Percentiles rank a stretch among this genome's conserved stretches.
Conservation (phyloP, 2,329 filamentous ascomycete species). For the Ceratocystis ficicola region DNA sequence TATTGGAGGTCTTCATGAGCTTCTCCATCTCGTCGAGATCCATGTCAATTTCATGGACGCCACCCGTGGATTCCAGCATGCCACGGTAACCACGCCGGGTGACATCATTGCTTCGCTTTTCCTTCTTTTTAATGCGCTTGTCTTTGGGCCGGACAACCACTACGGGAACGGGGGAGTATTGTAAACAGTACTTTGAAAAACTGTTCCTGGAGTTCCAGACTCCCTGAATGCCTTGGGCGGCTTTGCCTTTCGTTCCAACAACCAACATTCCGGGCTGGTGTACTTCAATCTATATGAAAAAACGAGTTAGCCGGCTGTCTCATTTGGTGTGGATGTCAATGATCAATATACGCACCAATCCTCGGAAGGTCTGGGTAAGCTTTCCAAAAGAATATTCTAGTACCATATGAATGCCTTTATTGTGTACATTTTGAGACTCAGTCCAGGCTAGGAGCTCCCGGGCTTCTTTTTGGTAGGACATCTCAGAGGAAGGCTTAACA, state of each 20-base stretch:
- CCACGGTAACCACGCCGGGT: slow-evolving; percentile 62
- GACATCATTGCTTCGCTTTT: slow-evolving; percentile 68
- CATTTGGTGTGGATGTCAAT: neutral
- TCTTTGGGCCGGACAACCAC: slow-evolving; percentile 81
- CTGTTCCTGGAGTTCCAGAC: slow-evolving; percentile 66
- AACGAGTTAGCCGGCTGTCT: neutral
- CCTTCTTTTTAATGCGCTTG: slow-evolving; percentile 81
- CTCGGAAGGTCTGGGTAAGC: slow-evolving; percentile 79
- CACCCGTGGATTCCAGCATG: slow-evolving; percentile 55
- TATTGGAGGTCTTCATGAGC: slow-evolving; percentile 43
- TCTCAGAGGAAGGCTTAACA: slow-evolving; percentile 52
- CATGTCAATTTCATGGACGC: slow-evolving; percentile 47
- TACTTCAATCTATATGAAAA: slow-evolving; percentile 57
- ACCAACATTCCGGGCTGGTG: slow-evolving; percentile 87
- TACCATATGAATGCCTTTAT: slow-evolving; percentile 73
- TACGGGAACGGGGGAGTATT: slow-evolving; percentile 85
- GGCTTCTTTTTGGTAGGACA: slow-evolving; percentile 64
- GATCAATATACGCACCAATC: slow-evolving; percentile 52
- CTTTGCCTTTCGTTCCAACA: slow-evolving; percentile 76
- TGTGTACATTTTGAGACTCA: slow-evolving; percentile 61
- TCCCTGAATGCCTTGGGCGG: slow-evolving; percentile 73
- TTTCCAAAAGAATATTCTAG: slow-evolving; percentile 84
- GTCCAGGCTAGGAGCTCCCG: slow-evolving; percentile 62
- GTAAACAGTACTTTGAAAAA: slow-evolving; percentile 87
- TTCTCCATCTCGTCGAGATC: slow-evolving; percentile 39